Base-by-base conservation (phyloP, 2,329 filamentous ascomycete genomes). In the Apiospora sp. region DNA sequence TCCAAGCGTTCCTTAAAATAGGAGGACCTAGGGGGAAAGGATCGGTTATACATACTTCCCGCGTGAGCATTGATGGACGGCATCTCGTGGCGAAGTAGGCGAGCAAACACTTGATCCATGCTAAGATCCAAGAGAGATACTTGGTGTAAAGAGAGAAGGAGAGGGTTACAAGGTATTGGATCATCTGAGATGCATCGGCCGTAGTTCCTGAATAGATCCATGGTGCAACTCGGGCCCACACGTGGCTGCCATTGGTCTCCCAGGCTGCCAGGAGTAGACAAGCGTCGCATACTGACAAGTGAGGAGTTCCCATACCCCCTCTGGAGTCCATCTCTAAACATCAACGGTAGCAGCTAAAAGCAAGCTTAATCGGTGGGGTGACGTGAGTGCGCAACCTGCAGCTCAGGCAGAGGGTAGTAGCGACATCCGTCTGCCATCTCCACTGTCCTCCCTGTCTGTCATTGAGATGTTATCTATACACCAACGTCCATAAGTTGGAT, bases 151-250 rank as follows among this genome's bases (percentile, higher is more conserved):
- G 16, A 5, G 27, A 61, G 51, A 30, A 5, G 7, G 24, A 19
- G 27, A 58, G 13, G 16, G 51, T 19, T 61, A 61, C 54, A 27
- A 14, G 54, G 54, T 13, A 24, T 64, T 37, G 34, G 30, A 64
- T 41, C 34, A 41, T 64, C 58, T 27, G 24, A 49, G 71, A 67
- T 73, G 64, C 72, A 71, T 69, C 49, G 48, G 71, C 19, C 16
- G 34, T 49, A 41, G 34, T 72, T 51, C 71, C 67, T 41, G 64
- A 72, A 72, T 43, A 7, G 71, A 54, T 4, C 19, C 67, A 30
- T 19, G 46, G 67, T 72, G 71, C 27, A 43, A 69, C 71, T 34
- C 34, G 67, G 67, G 37, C 46, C 71, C 58, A 64, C 58, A 41
- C 41, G 58, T 64, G 30, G 34, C 34, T n/a, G 58, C 12, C 58